Evolutionary conservation across 805 yeast species (phyloP), one percentile per base, ranked within the genome.

Genomic region (Spathaspora passalidarum): DNA sequence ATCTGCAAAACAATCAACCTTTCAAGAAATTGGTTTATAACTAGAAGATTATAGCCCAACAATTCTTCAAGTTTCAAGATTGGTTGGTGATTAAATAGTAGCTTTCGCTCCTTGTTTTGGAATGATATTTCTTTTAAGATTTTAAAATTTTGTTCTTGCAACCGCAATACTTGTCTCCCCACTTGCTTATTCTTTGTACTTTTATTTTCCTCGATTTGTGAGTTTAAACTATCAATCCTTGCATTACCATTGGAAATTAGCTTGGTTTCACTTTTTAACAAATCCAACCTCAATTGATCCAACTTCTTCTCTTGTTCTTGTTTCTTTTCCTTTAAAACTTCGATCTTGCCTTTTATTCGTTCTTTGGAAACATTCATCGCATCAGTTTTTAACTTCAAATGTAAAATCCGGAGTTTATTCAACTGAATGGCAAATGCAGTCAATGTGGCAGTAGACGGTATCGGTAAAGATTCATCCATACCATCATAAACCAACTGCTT

Each of bases 1-100:
- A 40, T 20, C 43, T 63, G 69, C 13, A 62, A 48, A 16, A 42
- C 51, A 3, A 63, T 62, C 20, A 63, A 47, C 44, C 56, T 52
- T 45, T 63, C 69, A n/a, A 63, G 45, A 44, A 60, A 63, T 41
- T 54, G 60, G 43, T 63, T 63, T 17, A 63, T 50, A 6, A 65
- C 69, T 5, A 67, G 49, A 18, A 51, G 52, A 41, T 59, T 65
- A 45, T 57, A 53, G n/a, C 51, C 52, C 38, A 65, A 53, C 43
- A 70, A 65, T 18, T 59, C 54, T 9, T 55, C 46, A 2, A 69
- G 45, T 16, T 48, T 53, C 7, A 69, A 50, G 2, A 69, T 54
- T 0, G 67, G 69, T 43, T 61, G 67, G 39, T 54, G 49, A 48
- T 61, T 40, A 66, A 57, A 17, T 46, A 38, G 16, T 46, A 51